Evolutionary conservation across 371 early-diverging fungal genomes (phyloP), one percentile per base, ranked within the genome.

Genomic region (Umbelopsis sp.): DNA sequence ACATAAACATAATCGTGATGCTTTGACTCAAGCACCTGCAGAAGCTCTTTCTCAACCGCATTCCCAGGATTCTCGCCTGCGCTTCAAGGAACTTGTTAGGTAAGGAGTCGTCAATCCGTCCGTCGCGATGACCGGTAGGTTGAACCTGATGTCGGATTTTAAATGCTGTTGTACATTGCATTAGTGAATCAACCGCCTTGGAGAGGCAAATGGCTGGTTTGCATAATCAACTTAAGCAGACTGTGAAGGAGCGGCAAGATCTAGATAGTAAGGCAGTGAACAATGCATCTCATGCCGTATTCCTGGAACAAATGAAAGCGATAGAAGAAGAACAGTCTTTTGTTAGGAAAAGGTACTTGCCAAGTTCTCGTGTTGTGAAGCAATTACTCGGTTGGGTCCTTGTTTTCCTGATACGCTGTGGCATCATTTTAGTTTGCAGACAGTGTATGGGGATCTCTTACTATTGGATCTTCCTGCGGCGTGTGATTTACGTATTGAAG

Each of bases 241-340:
- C 51, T 29, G 16, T 48, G 7, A 48, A 51, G 20, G 48, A 65
- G n/a, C 37, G 48, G 14, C 48, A 65, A 24, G 66, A 37, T 1
- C 38, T 51, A 14, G 48, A 44, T 18, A 72, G 76, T 20, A 81
- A 78, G 38, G 70, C 77, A 66, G 75, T 77, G 18, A 77, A 69
- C 65, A 73, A 76, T 24, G 77, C 80, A 38, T 69, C 79, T 25
- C 69, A 53, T 44, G 68, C 74, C 0, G 73, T 75, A 62, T 76
- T 76, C n/a, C 57, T 65, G 24, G 79, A 81, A 68, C 81, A 81
- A 63, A 75, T 81, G 48, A 45, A 68, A 35, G 74, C 82, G 14
- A 81, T 81, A 9, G 81, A 84, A 63, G 84, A 84, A 64, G 84
- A 84, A 63, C 80, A 80, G 10, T 63, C 65, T 14, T 81, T 80